Evolutionary conservation across 179 eudicot genomes (phyloP), one percentile per base, ranked within the genome.

Genomic region (Carnegiea gigantea): DNA sequence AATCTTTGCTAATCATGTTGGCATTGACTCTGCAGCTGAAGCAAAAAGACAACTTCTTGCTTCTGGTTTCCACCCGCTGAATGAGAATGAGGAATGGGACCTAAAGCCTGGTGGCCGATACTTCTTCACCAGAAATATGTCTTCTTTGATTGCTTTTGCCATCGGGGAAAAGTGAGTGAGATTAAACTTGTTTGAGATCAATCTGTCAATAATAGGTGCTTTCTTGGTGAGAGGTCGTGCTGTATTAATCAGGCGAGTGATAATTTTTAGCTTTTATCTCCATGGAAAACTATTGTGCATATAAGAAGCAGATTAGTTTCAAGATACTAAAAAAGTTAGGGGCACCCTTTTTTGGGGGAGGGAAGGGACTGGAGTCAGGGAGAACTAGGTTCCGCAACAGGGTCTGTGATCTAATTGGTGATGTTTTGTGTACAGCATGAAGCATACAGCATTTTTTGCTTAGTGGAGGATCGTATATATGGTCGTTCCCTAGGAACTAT

Each of bases 51-150:
- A 91, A 80, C 85, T 95, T 76, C 82, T 92, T 85, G 91, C 92
- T 75, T 95, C 98, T 89, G 99, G 99, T 77, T 95, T 94, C 85
- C 88, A 91, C 81, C 78, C 91, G 90, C 87, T 95, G 77, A 91
- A 88, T 79, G 99, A 95, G 89, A 89, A 89, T 85, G 98, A 92
- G 59, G 92, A 91, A 51, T 95, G 99, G 99, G 90, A 94, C 75
- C 89, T 95, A 76, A 90, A 91, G 94, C 99, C 99, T 78, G 99
- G 98, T 78, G 98, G 98, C 62, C 91, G 99, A 78, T 95, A 95
- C 87, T 92, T 95, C 73, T 94, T 94, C 79, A 95, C 99, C 14
- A 88, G 98, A 83, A 95, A 95, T 88, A 95, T 95, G 98, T 95
- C 99, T 76, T 92, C 92, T 79, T 80, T 95, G 93, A 95, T 95